Conservation (phyloP, 495 filamentous ascomycete species). For the Podospora bellae-mahoneyi region DNA sequence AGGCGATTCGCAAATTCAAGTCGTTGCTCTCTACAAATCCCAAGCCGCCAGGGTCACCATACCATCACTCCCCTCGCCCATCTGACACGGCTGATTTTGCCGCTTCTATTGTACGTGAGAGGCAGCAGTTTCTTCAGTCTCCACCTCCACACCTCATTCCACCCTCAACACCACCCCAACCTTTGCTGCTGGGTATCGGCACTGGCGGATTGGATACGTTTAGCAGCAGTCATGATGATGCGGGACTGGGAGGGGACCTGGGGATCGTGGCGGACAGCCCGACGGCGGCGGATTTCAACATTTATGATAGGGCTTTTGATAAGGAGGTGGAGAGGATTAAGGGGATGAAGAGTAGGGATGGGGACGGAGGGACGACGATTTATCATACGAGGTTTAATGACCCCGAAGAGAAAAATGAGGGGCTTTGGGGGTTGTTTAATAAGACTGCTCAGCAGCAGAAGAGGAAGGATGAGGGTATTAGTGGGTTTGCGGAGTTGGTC, state of each 20-base stretch:
- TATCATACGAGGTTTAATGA: constrained; percentile 19
- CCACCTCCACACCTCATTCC: background rate
- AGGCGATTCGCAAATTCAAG: constrained; percentile 88
- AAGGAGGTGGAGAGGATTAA: constrained; percentile 73
- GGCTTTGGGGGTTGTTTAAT: background rate
- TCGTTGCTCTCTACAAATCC: constrained; percentile 31
- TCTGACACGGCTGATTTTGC: constrained; percentile 36
- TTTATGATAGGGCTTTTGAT: constrained; percentile 85
- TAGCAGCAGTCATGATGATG: constrained; percentile 7
- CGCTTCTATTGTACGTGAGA: constrained; percentile 37
- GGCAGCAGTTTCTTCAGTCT: constrained; percentile 33
- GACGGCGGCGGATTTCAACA: constrained; percentile 71
- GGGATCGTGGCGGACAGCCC: constrained; percentile 74
- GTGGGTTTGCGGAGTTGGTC: constrained; percentile 23
- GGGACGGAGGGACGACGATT: constrained; percentile 3
- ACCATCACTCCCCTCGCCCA: constrained; percentile 39
- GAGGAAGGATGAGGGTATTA: background rate
- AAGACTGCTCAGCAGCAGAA: background rate
- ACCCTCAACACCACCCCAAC: background rate
- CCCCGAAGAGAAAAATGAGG: background rate
- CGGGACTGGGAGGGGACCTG: background rate
- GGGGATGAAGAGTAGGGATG: constrained; percentile 14
- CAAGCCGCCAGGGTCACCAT: constrained; percentile 11
- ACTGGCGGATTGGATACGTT: constrained; percentile 49
- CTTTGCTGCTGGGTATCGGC: constrained; percentile 71